Evolutionary conservation across 495 filamentous ascomycete species (phyloP).

Genomic region (Hypoxylon lenormandii): DNA sequence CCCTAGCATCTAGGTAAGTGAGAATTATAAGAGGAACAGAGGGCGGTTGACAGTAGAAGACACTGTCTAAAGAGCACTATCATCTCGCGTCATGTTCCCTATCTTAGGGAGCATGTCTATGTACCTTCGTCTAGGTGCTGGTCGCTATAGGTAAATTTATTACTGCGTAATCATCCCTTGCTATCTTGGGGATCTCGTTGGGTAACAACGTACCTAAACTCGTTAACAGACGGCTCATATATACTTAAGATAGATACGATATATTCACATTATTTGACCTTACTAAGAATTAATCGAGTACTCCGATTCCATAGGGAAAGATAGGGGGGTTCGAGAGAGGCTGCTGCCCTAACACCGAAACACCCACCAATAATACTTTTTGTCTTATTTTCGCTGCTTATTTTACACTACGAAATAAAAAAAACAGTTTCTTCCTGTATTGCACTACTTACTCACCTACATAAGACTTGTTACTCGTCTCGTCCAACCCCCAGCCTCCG

Average conservation of each 20-base stretch:
- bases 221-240: neutral
- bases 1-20: slow-evolving; percentile 6
- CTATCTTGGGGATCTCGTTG: slow-evolving; percentile 7
- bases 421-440: neutral
- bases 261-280: neutral
- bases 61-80: neutral
- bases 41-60: neutral
- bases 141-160: slow-evolving; percentile 11
- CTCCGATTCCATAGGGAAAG: neutral
- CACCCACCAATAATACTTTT: slow-evolving; percentile 19
- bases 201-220: slow-evolving; percentile 14
- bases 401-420: slow-evolving; percentile 13
- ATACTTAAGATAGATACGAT: neutral
- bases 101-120: neutral
- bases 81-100: neutral
- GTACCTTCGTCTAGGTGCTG: neutral
- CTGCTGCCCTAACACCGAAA: neutral
- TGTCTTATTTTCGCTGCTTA: slow-evolving; percentile 16
- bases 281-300: too few species aligned
- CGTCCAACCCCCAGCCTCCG: slow-evolving; percentile 36
- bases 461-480: slow-evolving; percentile 31
- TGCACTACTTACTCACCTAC: slow-evolving; percentile 2
- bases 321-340: slow-evolving; percentile 16
- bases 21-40: slow-evolving; percentile 11
- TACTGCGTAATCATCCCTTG: slow-evolving; percentile 19